Conservation (phyloP, 164 flowering plant genomes). For the Buxus sempervirens region DNA sequence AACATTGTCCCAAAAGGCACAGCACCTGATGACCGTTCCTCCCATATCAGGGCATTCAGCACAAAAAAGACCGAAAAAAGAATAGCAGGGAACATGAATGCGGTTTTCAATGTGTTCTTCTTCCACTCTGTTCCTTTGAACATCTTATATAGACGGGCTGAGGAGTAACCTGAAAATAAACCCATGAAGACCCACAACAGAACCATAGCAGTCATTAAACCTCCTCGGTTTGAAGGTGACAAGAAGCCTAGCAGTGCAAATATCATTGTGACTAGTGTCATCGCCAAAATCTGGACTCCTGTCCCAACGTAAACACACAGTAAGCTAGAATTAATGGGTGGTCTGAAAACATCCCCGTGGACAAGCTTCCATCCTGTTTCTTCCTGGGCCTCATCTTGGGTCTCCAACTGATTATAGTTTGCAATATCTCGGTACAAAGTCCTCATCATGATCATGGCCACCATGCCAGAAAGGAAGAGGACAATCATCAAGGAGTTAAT, state of each 20-base stretch:
- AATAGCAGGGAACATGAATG: slow-evolving; percentile 40
- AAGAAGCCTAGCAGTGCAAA: slow-evolving; percentile 49
- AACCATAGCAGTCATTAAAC: slow-evolving; percentile 47
- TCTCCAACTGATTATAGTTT: slow-evolving; percentile 47
- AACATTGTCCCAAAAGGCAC: slow-evolving; percentile 49
- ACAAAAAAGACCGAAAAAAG: slow-evolving; percentile 36
- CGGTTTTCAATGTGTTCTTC: slow-evolving; percentile 33
- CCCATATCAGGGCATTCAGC: slow-evolving; percentile 43
- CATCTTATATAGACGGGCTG: slow-evolving; percentile 38
- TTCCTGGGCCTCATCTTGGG: slow-evolving; percentile 50
- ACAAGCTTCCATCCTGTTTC: slow-evolving; percentile 44
- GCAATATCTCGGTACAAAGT: slow-evolving; percentile 45
- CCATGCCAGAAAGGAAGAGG: too few species aligned
- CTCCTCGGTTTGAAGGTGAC: slow-evolving; percentile 45
- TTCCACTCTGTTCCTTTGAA: slow-evolving; percentile 45
- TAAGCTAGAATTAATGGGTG: slow-evolving; percentile 34
- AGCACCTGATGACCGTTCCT: slow-evolving; percentile 42
- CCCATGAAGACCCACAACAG: slow-evolving; percentile 51
- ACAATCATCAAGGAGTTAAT: slow-evolving; percentile 51
- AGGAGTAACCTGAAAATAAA: slow-evolving; percentile 38
- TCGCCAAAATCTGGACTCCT: slow-evolving; percentile 44
- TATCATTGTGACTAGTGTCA: slow-evolving; percentile 51
- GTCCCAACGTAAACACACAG: slow-evolving; percentile 49
- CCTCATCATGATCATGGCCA: slow-evolving; percentile 59
- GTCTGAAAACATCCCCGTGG: slow-evolving; percentile 43